phyloP scores from a whole-genome alignment of 805 yeast species.

The Isabelozyma gotoi region DNA sequence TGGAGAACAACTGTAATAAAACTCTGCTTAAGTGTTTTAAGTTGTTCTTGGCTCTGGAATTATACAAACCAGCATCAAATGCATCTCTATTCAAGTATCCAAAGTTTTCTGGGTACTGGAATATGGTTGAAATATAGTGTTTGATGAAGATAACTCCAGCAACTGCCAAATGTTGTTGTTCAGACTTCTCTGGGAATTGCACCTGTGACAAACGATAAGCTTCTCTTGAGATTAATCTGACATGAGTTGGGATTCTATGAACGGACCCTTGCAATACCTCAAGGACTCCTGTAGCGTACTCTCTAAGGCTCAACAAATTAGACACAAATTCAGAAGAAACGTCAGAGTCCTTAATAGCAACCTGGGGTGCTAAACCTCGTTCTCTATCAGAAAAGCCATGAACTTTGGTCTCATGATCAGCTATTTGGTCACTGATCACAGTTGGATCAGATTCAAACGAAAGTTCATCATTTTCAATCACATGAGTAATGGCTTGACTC shows the following conservation, averaged over 20 bases:
- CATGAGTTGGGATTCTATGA: constrained; percentile 36
- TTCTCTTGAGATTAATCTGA: constrained; percentile 32
- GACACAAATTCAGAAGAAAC: constrained; percentile 68
- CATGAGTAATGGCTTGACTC: constrained; percentile 35
- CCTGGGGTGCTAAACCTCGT: constrained; percentile 49
- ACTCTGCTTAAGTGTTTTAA: constrained; percentile 57
- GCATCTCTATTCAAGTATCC: constrained; percentile 45
- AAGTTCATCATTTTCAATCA: constrained; percentile 48
- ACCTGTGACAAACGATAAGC: constrained; percentile 39
- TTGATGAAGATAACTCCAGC: constrained; percentile 66
- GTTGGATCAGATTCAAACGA: constrained; percentile 83
- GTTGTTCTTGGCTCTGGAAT: constrained; percentile 42
- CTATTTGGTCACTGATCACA: constrained; percentile 46
- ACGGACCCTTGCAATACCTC: constrained; percentile 47
- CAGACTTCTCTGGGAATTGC: constrained; percentile 57
- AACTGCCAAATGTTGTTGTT: constrained; percentile 59
- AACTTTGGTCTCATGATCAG: constrained; percentile 33
- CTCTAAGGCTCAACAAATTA: constrained; percentile 75
- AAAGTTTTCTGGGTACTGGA: constrained; percentile 54
- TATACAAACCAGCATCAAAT: constrained; percentile 15
- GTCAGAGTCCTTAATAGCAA: constrained; percentile 77
- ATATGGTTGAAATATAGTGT: constrained; percentile 46
- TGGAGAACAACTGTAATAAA: constrained; percentile 61
- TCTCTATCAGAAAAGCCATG: constrained; percentile 36
- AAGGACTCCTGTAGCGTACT: constrained; percentile 61